Base-by-base conservation (phyloP, 78 protist species). In the Emiliania huxleyi region DNA sequence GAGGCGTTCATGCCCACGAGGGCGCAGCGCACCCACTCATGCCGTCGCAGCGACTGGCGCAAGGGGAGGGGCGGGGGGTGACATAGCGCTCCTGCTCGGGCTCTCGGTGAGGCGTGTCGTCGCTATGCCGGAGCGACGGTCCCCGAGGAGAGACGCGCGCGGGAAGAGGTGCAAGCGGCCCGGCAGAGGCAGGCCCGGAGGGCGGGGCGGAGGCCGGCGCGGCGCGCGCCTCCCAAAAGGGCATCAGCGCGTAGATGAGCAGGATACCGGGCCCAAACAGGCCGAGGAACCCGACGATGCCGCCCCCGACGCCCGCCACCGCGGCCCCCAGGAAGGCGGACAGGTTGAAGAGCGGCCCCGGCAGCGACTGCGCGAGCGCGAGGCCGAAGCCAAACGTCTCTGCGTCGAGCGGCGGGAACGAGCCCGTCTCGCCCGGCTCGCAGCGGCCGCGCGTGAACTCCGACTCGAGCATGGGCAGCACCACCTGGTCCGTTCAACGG, bases 201-300 rank as follows among this genome's bases (percentile, higher is more conserved):
- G n/a, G n/a, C n/a, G n/a, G n/a, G n/a, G n/a, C n/a, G 35, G 12
- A 22, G 21, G 35, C 26, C 11, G 35, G 12, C 35, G 29, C 35
- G 71, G 71, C 71, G n/a, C n/a, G n/a, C n/a, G n/a, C n/a, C 33
- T 26, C 56, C 89, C 89, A 83, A 37, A 83, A 83, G 42, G 89
- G 89, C 26, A 83, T 4, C 5, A 45, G 3, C n/a, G 43, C 89
- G 38, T 45, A 45, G 89, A 83, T 83, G 89, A 83, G 89, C 52
- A 83, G 6, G 4, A 83, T 26, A 2, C 89, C 89, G 3, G 89
- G 89, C 4, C 5, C 23, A 44, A 83, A 83, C 4, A 83, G 52
- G 89, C 89, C 56, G 35, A 45, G 11, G n/a, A 26, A 45, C 6
- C 23, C 89, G 56, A 33, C 12, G 19, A 83, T 5, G 33, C 29